A percentile compares a stretch with the other conserved stretches of the same genome.
Evolutionary conservation across 352 stramenopile genomes (phyloP).

Genomic region (Phytophthora hibernalis): DNA sequence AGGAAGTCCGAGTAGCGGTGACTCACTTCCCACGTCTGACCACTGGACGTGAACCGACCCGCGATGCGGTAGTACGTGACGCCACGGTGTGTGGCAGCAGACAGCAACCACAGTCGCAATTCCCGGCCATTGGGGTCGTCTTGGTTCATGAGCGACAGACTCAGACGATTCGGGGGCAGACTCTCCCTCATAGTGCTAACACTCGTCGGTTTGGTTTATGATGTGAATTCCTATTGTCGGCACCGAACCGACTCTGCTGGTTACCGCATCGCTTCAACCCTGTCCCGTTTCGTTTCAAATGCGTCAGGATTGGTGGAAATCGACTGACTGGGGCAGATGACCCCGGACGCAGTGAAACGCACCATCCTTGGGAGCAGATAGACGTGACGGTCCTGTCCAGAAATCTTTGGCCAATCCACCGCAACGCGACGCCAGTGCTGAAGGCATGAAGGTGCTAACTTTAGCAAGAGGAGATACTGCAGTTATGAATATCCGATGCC

Average conservation of each 20-base stretch:
- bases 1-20: conserved; percentile 89
- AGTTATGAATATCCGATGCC: no score
- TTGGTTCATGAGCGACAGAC: conserved; percentile 65
- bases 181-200: conserved; percentile 51
- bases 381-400: conserved; percentile 24
- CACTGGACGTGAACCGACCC: conserved; percentile 65
- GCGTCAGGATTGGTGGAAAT: conserved; percentile 15
- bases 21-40: conserved; percentile 84
- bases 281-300: neutral
- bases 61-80: conserved; percentile 76
- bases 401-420: conserved; percentile 25
- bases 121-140: conserved; percentile 48
- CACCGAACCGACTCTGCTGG: conserved; percentile 26
- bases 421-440: conserved; percentile 12
- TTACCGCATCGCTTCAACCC: conserved; percentile 21
- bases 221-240: conserved; percentile 18
- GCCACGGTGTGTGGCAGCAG: conserved; percentile 54
- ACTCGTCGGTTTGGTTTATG: conserved; percentile 21
- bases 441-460: no score
- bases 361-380: conserved; percentile 25
- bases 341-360: conserved; percentile 13
- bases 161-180: conserved; percentile 48
- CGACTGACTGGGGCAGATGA: neutral
- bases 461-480: no score
- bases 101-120: conserved; percentile 77